Percentiles rank a stretch among this genome's conserved stretches.
Evolutionary conservation across 1,284 basidiomycete genomes (phyloP).

Genomic region (Anthracocystis setariae): DNA sequence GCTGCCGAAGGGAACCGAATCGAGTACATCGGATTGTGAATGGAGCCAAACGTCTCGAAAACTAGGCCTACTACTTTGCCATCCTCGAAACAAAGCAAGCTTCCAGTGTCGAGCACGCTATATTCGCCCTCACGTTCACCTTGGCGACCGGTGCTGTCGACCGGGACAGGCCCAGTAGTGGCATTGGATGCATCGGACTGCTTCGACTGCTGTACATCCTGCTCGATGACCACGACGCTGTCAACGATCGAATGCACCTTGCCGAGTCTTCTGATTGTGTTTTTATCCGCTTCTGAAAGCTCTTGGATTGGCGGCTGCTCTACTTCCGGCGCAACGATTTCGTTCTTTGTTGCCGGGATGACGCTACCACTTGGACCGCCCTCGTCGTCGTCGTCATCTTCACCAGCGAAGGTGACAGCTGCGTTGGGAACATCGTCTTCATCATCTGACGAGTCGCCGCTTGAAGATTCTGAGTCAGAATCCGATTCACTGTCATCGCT

Average conservation of each 20-base stretch:
- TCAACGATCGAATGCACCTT: slow-evolving; percentile 62
- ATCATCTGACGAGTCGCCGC: slow-evolving; percentile 32
- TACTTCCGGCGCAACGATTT: slow-evolving; percentile 48
- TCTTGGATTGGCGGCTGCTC: slow-evolving; percentile 37
- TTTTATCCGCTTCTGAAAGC: slow-evolving; percentile 35
- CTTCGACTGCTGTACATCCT: slow-evolving; percentile 44
- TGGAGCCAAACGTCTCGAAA: slow-evolving; percentile 89
- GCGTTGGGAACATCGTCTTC: slow-evolving; percentile 24
- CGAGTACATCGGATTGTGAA: slow-evolving; percentile 83
- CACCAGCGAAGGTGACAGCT: slow-evolving; percentile 3
- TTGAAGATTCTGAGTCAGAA: slow-evolving; percentile 27
- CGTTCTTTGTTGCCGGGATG: slow-evolving; percentile 59
- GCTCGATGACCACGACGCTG: slow-evolving; percentile 61
- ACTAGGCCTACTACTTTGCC: slow-evolving; percentile 84
- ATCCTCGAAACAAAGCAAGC: slow-evolving; percentile 85
- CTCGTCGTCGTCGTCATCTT: slow-evolving; percentile 48
- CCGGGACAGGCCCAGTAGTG: slow-evolving; percentile 17
- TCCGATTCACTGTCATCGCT: slow-evolving; percentile 18
- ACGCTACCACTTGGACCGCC: slow-evolving; percentile 13
- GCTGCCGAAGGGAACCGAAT: slow-evolving; percentile 71
- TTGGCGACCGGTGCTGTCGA: slow-evolving; percentile 45
- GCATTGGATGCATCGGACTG: neutral
- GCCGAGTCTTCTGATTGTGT: slow-evolving; percentile 50
- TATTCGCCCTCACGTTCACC: slow-evolving; percentile 56
- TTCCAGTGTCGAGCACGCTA: slow-evolving; percentile 85